These are phyloP conservation scores for Fraxinus platypoda DNA, from an alignment of 305 asterid species.

Conservation along the genomic window DNA sequence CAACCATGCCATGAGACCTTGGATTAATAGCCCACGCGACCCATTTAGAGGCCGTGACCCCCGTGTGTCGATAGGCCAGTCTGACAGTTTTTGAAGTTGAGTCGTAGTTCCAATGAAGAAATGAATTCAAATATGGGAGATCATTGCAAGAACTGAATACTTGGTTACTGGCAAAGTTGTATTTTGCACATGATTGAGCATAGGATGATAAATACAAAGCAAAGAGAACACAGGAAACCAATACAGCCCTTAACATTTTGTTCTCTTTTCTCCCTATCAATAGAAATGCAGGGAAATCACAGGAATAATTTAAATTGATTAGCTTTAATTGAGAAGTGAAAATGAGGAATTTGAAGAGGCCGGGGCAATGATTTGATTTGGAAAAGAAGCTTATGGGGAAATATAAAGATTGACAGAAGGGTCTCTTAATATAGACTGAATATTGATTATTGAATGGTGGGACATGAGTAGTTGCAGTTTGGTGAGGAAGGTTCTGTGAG, in stretches of 20 bases:
- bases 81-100: slow-evolving; percentile 44
- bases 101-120: slow-evolving; percentile 73
- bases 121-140: slow-evolving; percentile 68
- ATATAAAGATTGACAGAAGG: slow-evolving; percentile 15
- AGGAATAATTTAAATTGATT: slow-evolving; percentile 6
- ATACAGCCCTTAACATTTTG: slow-evolving; percentile 24
- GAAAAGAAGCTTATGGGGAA: slow-evolving; percentile 22
- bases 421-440: slow-evolving; percentile 31
- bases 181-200: slow-evolving; percentile 61
- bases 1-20: slow-evolving; percentile 62
- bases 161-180: slow-evolving; percentile 65
- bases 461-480: slow-evolving; percentile 58
- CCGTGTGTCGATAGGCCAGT: slow-evolving; percentile 62
- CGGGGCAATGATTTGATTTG: background rate
- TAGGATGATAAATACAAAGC: slow-evolving; percentile 31
- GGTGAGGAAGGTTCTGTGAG: slow-evolving; percentile 42
- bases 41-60: slow-evolving; percentile 60
- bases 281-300: background rate
- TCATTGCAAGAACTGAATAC: slow-evolving; percentile 56
- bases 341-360: background rate
- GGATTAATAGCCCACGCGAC: slow-evolving; percentile 89
- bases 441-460: slow-evolving; percentile 43
- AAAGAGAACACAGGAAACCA: slow-evolving; percentile 33
- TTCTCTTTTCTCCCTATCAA: slow-evolving; percentile 1
- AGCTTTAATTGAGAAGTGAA: slow-evolving; percentile 13